Base-by-base conservation (phyloP, 805 yeast species). In the Tetrapisispora phaffii region DNA sequence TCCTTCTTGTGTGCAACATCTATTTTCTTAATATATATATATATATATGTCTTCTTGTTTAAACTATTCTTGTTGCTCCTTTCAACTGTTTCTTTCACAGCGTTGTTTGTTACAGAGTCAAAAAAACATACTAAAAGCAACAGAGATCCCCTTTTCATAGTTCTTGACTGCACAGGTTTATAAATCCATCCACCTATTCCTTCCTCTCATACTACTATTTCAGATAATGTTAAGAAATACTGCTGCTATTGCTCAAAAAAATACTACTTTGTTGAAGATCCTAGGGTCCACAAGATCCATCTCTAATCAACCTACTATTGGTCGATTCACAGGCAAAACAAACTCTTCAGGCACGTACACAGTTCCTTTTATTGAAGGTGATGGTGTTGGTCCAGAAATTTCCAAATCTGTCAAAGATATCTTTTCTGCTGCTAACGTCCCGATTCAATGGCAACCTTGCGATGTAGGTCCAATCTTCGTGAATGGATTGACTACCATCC, bases 361-460 rank as follows among this genome's bases (percentile, higher is more conserved):
- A 45, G 98, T 93, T 52, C 90, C 98, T 38, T 75, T 93, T 73
- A 90, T 93, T 59, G 97, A 89, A 72, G 97, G 97, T 72, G 97
- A 90, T 65, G 98, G 98, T 76, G 88, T 90, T 57, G 98, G 98
- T 59, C 76, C 82, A 43, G 98, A 93, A 70, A 93, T 93, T 66
- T 84, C 97, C 54, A 79, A 85, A 60, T 85, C 97, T 42, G 97
- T 93, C 55, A 85, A 89, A 74, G 78, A 83, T 54, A 90, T 93
- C 61, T 93, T 87, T 72, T 72, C 81, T 42, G 97, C 97, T 56
- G 98, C 97, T 44, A 70, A 85, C 46, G 95, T 89, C 44, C 99
- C 99, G 55, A 82, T 93, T 59, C 90, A 85, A 62, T 93, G 97
- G 97, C 96, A 90, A 70, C 80, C 84, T 39, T 95, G 89, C 58